These are phyloP conservation scores for Senna tora DNA, from an alignment of 306 rosid species.

Conservation along the genomic window DNA sequence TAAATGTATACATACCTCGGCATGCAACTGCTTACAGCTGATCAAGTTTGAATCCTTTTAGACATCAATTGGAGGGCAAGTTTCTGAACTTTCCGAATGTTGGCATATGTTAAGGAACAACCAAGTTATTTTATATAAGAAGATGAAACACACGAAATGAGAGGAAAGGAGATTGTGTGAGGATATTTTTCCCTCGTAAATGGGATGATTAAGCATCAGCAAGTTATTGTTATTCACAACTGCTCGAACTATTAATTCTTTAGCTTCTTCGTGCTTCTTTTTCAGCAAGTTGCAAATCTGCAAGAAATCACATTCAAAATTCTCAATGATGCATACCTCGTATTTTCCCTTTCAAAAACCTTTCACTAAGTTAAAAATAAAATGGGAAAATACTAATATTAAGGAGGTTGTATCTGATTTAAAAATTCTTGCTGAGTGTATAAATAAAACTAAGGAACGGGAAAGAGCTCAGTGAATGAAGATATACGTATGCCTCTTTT, in stretches of 20 bases:
- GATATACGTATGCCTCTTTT: not conserved
- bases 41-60: slow-evolving; percentile 58
- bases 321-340: not conserved
- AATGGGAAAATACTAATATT: not conserved
- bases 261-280: slow-evolving; percentile 89
- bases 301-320: slow-evolving; percentile 29
- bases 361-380: not conserved
- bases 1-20: slow-evolving; percentile 39
- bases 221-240: slow-evolving; percentile 76
- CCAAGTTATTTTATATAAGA: slow-evolving; percentile 16
- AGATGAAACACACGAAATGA: slow-evolving; percentile 23
- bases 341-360: not conserved
- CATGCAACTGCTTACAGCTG: slow-evolving; percentile 30
- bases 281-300: slow-evolving; percentile 88
- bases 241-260: slow-evolving; percentile 74
- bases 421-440: slow-evolving; percentile 15
- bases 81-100: slow-evolving; percentile 78
- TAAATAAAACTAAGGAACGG: slow-evolving; percentile 1
- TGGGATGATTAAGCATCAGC: slow-evolving; percentile 94
- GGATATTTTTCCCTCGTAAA: slow-evolving; percentile 86
- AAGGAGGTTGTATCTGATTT: slow-evolving; percentile 3
- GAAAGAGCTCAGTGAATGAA: not conserved
- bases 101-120: slow-evolving; percentile 53
- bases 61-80: slow-evolving; percentile 66
- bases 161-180: slow-evolving; percentile 29